Percentiles rank a stretch among this genome's conserved stretches.
These are phyloP conservation scores for Juglanconis oblonga DNA, from an alignment of 2,329 filamentous ascomycete genomes.

Conservation along the genomic window DNA sequence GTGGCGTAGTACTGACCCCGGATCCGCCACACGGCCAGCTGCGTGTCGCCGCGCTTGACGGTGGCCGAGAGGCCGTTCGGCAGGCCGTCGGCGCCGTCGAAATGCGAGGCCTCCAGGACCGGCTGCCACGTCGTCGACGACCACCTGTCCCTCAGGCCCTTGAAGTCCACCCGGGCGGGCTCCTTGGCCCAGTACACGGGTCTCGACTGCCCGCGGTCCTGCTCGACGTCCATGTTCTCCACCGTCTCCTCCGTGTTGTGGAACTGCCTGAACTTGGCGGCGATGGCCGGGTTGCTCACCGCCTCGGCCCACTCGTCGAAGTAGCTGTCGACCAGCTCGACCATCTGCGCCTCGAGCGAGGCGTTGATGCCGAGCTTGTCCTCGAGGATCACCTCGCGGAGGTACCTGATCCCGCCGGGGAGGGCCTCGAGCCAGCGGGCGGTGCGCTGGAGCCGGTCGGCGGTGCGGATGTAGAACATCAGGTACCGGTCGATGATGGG, in stretches of 20 bases:
- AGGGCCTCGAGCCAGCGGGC: conserved; percentile 84
- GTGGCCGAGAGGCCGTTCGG: conserved; percentile 73
- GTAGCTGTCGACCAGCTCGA: conserved; percentile 76
- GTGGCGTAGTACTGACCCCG: conserved; percentile 78
- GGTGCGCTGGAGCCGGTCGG: conserved; percentile 84
- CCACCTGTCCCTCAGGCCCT: conserved; percentile 61
- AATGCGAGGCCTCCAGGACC: conserved; percentile 67
- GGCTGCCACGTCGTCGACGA: conserved; percentile 72
- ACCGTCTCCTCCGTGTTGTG: conserved; percentile 73
- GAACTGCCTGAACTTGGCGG: conserved; percentile 76
- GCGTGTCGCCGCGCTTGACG: conserved; percentile 83
- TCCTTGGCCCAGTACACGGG: conserved; percentile 77
- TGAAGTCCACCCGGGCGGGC: conserved; percentile 68
- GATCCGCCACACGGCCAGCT: conserved; percentile 83
- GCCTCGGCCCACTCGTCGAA: conserved; percentile 93
- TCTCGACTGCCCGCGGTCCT: conserved; percentile 69
- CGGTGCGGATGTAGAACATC: conserved; percentile 91
- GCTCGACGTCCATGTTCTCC: conserved; percentile 66
- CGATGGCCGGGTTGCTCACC: conserved; percentile 64
- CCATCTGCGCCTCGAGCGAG: conserved; percentile 84
- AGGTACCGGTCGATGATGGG: conserved; percentile 85
- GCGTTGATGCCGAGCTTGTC: conserved; percentile 84
- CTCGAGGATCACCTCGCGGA: conserved; percentile 77
- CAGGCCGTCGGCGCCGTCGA: conserved; percentile 59
- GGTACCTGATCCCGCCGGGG: conserved; percentile 79